Conservation (phyloP, 805 yeast genomes). For the Metschnikowia dekortorum region DNA sequence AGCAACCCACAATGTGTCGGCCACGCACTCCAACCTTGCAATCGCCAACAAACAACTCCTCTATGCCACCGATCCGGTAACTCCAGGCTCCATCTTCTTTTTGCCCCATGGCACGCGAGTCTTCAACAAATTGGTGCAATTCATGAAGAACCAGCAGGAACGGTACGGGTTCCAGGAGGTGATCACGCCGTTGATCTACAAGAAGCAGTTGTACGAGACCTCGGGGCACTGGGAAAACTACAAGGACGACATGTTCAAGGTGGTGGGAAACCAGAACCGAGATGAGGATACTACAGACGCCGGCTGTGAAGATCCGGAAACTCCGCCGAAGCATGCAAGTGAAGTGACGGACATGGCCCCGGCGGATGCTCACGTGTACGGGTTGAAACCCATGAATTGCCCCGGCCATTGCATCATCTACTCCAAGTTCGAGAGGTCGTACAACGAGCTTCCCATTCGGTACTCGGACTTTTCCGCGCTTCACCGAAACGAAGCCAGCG, state of each 20-base stretch:
- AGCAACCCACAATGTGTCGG: slow-evolving; percentile 14
- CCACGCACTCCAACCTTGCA: slow-evolving; percentile 36
- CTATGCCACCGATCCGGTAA: slow-evolving; percentile 70
- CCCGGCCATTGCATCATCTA: slow-evolving; percentile 92
- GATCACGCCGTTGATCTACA: slow-evolving; percentile 84
- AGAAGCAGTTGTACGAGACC: slow-evolving; percentile 76
- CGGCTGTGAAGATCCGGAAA: neutral
- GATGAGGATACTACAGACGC: slow-evolving; percentile 21
- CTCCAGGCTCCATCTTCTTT: slow-evolving; percentile 92
- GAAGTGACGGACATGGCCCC: slow-evolving; percentile 8
- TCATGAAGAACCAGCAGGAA: slow-evolving; percentile 81
- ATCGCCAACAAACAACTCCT: slow-evolving; percentile 67
- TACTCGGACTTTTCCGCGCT: slow-evolving; percentile 85
- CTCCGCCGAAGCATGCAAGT: neutral
- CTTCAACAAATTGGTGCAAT: slow-evolving; percentile 70
- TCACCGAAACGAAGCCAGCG: slow-evolving; percentile 93
- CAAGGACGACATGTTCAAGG: slow-evolving; percentile 90
- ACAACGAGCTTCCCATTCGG: slow-evolving; percentile 82
- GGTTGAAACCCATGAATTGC: slow-evolving; percentile 92
- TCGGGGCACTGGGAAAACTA: slow-evolving; percentile 97
- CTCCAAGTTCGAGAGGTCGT: slow-evolving; percentile 69
- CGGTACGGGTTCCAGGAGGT: slow-evolving; percentile 88
- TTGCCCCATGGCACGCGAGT: slow-evolving; percentile 89
- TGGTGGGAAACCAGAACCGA: slow-evolving; percentile 51
- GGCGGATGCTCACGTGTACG: slow-evolving; percentile 45